Evolutionary conservation across 139 green algal genomes (phyloP), one percentile per base, ranked within the genome.

Genomic region (Zygnema circumcarinatum): DNA sequence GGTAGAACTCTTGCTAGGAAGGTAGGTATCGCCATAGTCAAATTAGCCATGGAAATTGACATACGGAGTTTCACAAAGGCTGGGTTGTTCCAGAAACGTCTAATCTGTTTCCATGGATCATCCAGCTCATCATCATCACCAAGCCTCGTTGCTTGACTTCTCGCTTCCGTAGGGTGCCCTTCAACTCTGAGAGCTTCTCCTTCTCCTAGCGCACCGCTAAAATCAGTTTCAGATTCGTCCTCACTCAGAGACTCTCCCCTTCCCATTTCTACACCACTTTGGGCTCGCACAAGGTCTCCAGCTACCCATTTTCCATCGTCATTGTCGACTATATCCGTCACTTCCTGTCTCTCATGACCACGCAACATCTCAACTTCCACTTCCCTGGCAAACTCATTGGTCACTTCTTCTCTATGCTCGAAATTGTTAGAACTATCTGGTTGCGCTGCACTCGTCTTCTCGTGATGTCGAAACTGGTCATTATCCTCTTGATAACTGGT

Each of bases 61-160:
- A 96, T 91, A 31, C 94, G 92, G 67, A 96, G 69, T 32, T 88
- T 85, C 68, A 93, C 92, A 81, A 96, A 84, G 0, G 73, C 31
- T 1, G 94, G 94, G 3, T 88, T 88, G 72, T 95, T 92, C 94
- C 94, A 96, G 31, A 94, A 86, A 89, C 92, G 94, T 86, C 93
- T 86, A 1, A 94, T n/a, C 39, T 89, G 90, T 32, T 90, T 91
- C 93, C 92, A 96, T 25, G 90, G 52, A 21, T 92, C 93, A 87
- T 93, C 84, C 42, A 86, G 20, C 56, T 47, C 56, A 29, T 84
- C 68, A 33, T 88, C 83, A 42, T 79, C 81, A 72, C 38, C 62
- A 21, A 32, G 33, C 76, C 79, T 68, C 20, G 1, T 68, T 85
- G 36, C 38, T 76, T 62, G 47, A 38, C 35, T 62, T 0, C 35